Conservation (phyloP, 2,329 filamentous ascomycete genomes). For the Fusarium succisae region DNA sequence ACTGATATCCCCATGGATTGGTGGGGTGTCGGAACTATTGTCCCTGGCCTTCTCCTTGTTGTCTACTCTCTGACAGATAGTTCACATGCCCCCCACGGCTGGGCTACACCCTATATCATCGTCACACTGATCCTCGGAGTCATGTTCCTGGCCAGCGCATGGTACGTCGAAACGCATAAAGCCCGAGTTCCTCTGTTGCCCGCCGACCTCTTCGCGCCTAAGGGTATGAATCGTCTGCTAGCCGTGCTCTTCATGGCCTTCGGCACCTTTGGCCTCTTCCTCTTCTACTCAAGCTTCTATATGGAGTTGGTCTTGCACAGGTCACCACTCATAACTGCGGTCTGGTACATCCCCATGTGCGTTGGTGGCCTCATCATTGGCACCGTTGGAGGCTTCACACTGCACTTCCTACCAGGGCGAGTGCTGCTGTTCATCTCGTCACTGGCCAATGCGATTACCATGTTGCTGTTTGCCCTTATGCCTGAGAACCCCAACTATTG, state of each 20-base stretch:
- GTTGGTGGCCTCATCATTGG: constrained; percentile 67
- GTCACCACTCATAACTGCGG: constrained; percentile 63
- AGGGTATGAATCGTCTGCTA: constrained; percentile 67
- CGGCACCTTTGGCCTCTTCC: constrained; percentile 68
- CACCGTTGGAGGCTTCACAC: constrained; percentile 61
- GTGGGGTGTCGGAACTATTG: constrained; percentile 62
- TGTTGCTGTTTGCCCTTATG: constrained; percentile 65
- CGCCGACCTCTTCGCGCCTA: constrained; percentile 64
- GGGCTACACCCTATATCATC: constrained; percentile 73
- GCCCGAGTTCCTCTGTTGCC: constrained; percentile 70
- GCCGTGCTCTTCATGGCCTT: constrained; percentile 60
- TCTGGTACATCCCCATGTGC: constrained; percentile 68
- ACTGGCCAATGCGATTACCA: constrained; percentile 59
- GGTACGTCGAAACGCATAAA: constrained; percentile 72
- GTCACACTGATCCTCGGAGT: constrained; percentile 66
- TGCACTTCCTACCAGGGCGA: constrained; percentile 65
- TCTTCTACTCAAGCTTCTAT: constrained; percentile 73
- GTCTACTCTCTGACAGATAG: constrained; percentile 75
- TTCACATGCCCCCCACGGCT: constrained; percentile 68
- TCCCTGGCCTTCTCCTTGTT: constrained; percentile 68
- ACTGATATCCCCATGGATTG: constrained; percentile 64
- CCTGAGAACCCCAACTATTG: constrained; percentile 66
- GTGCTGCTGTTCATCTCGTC: constrained; percentile 63
- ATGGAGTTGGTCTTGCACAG: constrained; percentile 63
- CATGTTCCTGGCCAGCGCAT: constrained; percentile 59